Evolutionary conservation across 2,329 filamentous ascomycete genomes (phyloP).

Genomic region (Penicillium sp.): DNA sequence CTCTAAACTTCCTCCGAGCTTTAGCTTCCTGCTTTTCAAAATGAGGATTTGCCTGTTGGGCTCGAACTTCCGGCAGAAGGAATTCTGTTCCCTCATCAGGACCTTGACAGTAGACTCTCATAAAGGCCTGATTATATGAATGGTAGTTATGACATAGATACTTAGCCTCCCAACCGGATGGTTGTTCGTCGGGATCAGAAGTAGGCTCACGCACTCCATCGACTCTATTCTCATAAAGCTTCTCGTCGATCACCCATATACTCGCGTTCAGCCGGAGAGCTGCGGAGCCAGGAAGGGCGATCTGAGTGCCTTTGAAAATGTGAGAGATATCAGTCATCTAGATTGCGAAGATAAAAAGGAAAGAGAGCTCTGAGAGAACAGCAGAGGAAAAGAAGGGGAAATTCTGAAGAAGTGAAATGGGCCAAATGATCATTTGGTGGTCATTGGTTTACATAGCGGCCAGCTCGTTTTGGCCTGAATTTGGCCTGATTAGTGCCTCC

Average conservation of each 20-base stretch:
- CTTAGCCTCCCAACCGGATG: slow-evolving; percentile 3
- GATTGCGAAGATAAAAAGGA: neutral
- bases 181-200: slow-evolving; percentile 1
- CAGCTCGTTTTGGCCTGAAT: no score
- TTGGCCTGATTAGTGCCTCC: no score
- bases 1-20: slow-evolving; percentile 1
- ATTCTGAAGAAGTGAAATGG: neutral
- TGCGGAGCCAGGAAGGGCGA: slow-evolving; percentile 2
- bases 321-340: slow-evolving; percentile 4
- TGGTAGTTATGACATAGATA: slow-evolving; percentile 2
- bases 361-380: neutral
- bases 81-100: slow-evolving; percentile 4
- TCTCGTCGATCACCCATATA: slow-evolving; percentile 5
- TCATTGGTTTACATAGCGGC: no score
- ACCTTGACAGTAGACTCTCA: slow-evolving; percentile 5
- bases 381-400: neutral
- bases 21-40: neutral
- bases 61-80: slow-evolving; percentile 1
- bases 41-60: slow-evolving; percentile 4
- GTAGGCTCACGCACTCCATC: neutral
- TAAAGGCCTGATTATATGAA: slow-evolving; percentile 1
- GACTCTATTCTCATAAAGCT: slow-evolving; percentile 4
- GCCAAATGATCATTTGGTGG: no score
- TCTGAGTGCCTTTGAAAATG: slow-evolving; percentile 3
- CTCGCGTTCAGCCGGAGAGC: slow-evolving; percentile 1